A percentile compares a stretch with the other conserved stretches of the same genome.
phyloP scores from a whole-genome alignment of 495 filamentous ascomycete genomes.

The Neurospora sp. region DNA sequence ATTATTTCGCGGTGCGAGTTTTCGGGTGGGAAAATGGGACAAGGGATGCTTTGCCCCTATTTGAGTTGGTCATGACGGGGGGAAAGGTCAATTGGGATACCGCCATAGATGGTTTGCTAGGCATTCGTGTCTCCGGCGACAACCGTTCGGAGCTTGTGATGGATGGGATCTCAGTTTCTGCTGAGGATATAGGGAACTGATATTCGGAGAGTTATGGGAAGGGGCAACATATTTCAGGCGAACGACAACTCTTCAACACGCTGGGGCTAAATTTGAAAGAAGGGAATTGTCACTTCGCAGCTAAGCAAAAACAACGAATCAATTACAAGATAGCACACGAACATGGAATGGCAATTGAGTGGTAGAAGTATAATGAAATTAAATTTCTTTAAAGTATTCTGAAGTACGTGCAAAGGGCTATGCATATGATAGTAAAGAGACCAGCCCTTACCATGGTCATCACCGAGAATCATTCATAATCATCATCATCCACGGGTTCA shows the following conservation, averaged over 20 bases:
- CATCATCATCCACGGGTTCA: slow-evolving; percentile 39
- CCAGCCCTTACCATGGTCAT: slow-evolving; percentile 6
- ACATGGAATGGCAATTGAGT: not conserved
- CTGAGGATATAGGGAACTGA: not conserved
- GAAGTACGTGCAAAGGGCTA: not conserved
- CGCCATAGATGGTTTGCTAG: not conserved
- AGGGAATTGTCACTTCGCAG: not conserved
- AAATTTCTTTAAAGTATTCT: not conserved
- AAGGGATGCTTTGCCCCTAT: not conserved
- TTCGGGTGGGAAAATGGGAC: not conserved
- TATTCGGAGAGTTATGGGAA: not conserved
- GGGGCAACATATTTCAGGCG: not conserved
- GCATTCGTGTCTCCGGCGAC: not conserved
- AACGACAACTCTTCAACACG: not conserved
- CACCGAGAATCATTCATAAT: slow-evolving; percentile 22
- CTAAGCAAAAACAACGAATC: not conserved
- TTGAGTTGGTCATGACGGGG: not conserved
- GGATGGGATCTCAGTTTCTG: not conserved
- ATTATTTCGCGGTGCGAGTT: not conserved
- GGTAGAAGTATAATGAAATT: not conserved
- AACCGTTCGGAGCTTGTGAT: not conserved
- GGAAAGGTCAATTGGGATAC: not conserved
- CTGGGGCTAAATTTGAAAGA: not conserved
- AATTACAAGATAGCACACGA: not conserved
- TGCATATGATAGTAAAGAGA: not conserved